These are phyloP conservation scores for Globisporangium nunn DNA, from an alignment of 352 stramenopile genomes.

Conservation along the genomic window DNA sequence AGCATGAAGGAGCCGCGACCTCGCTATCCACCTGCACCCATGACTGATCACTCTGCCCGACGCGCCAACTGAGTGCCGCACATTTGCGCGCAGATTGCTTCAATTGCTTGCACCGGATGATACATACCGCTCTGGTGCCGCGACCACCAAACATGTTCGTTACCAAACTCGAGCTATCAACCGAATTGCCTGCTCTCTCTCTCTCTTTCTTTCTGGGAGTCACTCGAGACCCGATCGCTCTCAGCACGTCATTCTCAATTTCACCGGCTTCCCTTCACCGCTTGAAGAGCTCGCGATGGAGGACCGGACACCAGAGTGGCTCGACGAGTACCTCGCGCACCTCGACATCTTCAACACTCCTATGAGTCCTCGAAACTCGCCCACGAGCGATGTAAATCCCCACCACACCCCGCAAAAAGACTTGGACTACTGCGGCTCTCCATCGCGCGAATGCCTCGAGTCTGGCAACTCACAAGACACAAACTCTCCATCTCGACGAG, in stretches of 20 bases:
- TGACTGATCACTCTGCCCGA: too few species aligned
- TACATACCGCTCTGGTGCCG: background rate
- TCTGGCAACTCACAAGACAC: background rate
- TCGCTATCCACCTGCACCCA: background rate
- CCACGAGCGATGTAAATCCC: background rate
- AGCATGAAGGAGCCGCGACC: background rate
- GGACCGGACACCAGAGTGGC: background rate
- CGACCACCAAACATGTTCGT: background rate
- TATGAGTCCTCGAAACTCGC: background rate
- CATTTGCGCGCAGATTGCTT: too few species aligned
- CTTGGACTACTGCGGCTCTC: background rate
- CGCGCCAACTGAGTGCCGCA: too few species aligned
- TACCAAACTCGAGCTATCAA: background rate
- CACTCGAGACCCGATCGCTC: background rate
- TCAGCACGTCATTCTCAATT: background rate
- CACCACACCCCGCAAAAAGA: background rate
- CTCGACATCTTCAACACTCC: background rate
- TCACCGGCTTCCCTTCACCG: background rate
- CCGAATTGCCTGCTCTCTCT: too few species aligned
- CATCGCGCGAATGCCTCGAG: background rate
- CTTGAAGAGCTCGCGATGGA: background rate
- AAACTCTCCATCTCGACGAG: background rate
- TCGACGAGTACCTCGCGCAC: constrained; percentile 1
- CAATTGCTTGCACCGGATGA: background rate
- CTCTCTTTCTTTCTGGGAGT: too few species aligned